A percentile compares a stretch with the other conserved stretches of the same genome.
Conservation (phyloP, 2,329 filamentous ascomycete genomes). For the Pleoardoris graminearum region DNA sequence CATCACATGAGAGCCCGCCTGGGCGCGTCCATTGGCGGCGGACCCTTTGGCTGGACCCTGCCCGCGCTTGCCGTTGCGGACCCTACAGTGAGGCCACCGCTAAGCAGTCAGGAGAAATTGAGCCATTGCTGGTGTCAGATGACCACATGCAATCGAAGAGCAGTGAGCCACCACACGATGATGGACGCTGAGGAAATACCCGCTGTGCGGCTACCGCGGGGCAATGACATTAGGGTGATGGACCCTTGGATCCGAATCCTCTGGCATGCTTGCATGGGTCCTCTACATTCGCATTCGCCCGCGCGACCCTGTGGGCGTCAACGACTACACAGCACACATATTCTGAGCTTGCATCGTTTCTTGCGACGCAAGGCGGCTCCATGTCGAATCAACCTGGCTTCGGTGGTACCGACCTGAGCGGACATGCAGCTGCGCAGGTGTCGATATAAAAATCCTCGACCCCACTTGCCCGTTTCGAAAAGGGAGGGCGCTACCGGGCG, state of each 20-base stretch:
- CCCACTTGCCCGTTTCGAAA: constrained; percentile 37
- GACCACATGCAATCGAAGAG: neutral
- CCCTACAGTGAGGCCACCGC: no score
- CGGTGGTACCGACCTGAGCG: neutral
- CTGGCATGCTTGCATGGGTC: constrained; percentile 14
- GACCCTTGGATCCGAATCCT: constrained; percentile 9
- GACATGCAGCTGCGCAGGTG: constrained; percentile 1
- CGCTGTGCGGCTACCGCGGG: constrained; percentile 28
- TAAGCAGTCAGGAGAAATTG: neutral
- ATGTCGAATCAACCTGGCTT: neutral
- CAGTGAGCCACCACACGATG: constrained; percentile 9
- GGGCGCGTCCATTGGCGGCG: constrained; percentile 21
- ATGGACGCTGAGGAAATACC: constrained; percentile 2
- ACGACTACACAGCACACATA: neutral
- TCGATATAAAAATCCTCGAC: constrained; percentile 16
- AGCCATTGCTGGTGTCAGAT: constrained; percentile 2
- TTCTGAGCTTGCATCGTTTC: neutral
- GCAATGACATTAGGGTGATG: constrained; percentile 14
- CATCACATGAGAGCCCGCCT: constrained; percentile 19
- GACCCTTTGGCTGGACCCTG: constrained; percentile 25
- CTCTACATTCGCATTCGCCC: constrained; percentile 1
- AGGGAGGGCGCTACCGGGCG: constrained; percentile 13
- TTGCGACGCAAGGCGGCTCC: neutral
- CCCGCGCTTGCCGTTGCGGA: no score
- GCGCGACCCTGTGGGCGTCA: constrained; percentile 1